These are phyloP conservation scores for Petunia hybrid DNA, from an alignment of 305 asterid species.

Conservation along the genomic window DNA sequence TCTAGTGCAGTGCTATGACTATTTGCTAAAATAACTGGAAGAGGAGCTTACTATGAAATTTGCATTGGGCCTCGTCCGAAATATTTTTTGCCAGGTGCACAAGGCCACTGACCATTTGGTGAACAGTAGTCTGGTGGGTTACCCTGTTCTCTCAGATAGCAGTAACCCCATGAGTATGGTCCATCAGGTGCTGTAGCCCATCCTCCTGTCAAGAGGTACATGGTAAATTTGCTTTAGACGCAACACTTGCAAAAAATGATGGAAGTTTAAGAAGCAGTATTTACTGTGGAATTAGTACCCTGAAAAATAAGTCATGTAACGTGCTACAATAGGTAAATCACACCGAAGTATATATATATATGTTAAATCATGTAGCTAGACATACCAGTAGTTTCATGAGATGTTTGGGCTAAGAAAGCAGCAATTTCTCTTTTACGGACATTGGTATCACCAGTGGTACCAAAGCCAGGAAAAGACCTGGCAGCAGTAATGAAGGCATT, in stretches of 20 bases:
- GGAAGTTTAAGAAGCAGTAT: background rate
- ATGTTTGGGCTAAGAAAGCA: conserved; percentile 48
- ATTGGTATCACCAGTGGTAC: conserved; percentile 40
- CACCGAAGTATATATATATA: background rate
- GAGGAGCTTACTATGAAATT: conserved; percentile 40
- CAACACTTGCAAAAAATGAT: background rate
- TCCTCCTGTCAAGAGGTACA: conserved; percentile 37
- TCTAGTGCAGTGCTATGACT: background rate
- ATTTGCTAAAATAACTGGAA: background rate
- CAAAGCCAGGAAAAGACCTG: conserved; percentile 36
- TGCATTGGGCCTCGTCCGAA: conserved; percentile 48
- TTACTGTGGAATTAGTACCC: no score
- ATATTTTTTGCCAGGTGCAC: conserved; percentile 40
- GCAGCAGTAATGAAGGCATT: conserved; percentile 48
- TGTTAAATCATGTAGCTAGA: background rate
- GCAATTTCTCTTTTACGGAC: conserved; percentile 44
- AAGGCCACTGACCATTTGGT: conserved; percentile 38
- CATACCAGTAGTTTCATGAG: conserved; percentile 49
- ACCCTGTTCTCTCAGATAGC: conserved; percentile 40
- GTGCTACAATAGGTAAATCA: no score
- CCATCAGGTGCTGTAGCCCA: conserved; percentile 48
- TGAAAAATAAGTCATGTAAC: background rate
- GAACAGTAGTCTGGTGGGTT: conserved; percentile 34
- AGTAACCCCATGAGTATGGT: conserved; percentile 52
- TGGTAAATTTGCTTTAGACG: background rate